phyloP scores from a whole-genome alignment of 1,284 basidiomycete species.

The Trametes pubescens region DNA sequence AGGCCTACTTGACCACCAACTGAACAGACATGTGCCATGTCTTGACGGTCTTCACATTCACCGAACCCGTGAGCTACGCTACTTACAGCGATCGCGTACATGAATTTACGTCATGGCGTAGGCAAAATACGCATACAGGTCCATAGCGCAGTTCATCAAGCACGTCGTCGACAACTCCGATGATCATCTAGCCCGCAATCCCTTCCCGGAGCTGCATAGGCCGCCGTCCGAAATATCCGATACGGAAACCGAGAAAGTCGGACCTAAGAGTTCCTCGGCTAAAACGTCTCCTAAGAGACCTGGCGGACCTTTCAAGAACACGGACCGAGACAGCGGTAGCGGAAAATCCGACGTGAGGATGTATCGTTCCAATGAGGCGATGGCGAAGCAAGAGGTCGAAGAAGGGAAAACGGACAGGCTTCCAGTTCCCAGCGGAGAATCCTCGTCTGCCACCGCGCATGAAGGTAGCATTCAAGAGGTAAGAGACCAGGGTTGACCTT shows the following conservation, averaged over 20 bases:
- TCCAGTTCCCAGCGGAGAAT: neutral
- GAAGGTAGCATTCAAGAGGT: constrained; percentile 18
- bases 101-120: constrained; percentile 30
- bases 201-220: constrained; percentile 55
- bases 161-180: constrained; percentile 54
- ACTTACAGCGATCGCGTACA: neutral
- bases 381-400: constrained; percentile 39
- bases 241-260: constrained; percentile 28
- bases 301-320: neutral
- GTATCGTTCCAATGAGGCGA: constrained; percentile 45
- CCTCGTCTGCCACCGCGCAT: constrained; percentile 8
- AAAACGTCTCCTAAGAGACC: neutral
- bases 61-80: constrained; percentile 54
- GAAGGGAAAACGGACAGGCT: constrained; percentile 33
- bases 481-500: neutral
- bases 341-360: constrained; percentile 39
- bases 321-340: neutral
- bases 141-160: constrained; percentile 63
- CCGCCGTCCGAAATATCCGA: constrained; percentile 42
- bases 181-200: constrained; percentile 48
- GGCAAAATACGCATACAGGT: constrained; percentile 66
- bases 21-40: constrained; percentile 69
- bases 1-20: neutral
- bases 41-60: constrained; percentile 78
- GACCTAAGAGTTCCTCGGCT: neutral